Percentiles rank a stretch among this genome's conserved stretches.
These are phyloP conservation scores for Hippophae rhamnoides DNA, from an alignment of 306 rosid species.

Conservation along the genomic window DNA sequence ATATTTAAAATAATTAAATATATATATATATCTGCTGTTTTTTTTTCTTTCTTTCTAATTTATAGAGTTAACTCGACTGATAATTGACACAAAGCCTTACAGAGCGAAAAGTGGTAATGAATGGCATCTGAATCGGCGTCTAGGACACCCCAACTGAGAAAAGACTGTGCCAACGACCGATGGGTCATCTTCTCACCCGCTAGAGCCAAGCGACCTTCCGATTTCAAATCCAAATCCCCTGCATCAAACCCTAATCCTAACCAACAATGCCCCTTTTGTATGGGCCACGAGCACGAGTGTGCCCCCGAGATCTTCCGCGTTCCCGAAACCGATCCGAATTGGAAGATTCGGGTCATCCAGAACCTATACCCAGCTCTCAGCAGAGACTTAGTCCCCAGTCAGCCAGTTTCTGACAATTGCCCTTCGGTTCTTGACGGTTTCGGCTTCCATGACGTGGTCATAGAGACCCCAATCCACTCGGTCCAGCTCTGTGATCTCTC, in stretches of 20 bases:
- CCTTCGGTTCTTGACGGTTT: slow-evolving; percentile 32
- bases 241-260: slow-evolving; percentile 11
- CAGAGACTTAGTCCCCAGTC: slow-evolving; percentile 17
- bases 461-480: slow-evolving; percentile 64
- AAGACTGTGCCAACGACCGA: slow-evolving; percentile 45
- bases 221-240: slow-evolving; percentile 66
- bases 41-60: no score
- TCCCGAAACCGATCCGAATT: slow-evolving; percentile 39
- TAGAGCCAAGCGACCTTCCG: slow-evolving; percentile 63
- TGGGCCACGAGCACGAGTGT: slow-evolving; percentile 64
- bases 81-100: no score
- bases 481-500: slow-evolving; percentile 43
- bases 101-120: neutral
- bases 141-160: slow-evolving; percentile 39
- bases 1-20: no score
- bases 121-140: neutral
- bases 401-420: neutral
- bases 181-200: slow-evolving; percentile 81
- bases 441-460: slow-evolving; percentile 70
- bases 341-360: slow-evolving; percentile 69
- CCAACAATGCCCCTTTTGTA: slow-evolving; percentile 66
- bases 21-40: no score
- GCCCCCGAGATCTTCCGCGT: slow-evolving; percentile 81
- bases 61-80: no score
- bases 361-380: slow-evolving; percentile 71